Percentiles rank a stretch among this genome's conserved stretches.
phyloP scores from a whole-genome alignment of 2,329 filamentous ascomycete species.

The Dactylonectria estremocensis region DNA sequence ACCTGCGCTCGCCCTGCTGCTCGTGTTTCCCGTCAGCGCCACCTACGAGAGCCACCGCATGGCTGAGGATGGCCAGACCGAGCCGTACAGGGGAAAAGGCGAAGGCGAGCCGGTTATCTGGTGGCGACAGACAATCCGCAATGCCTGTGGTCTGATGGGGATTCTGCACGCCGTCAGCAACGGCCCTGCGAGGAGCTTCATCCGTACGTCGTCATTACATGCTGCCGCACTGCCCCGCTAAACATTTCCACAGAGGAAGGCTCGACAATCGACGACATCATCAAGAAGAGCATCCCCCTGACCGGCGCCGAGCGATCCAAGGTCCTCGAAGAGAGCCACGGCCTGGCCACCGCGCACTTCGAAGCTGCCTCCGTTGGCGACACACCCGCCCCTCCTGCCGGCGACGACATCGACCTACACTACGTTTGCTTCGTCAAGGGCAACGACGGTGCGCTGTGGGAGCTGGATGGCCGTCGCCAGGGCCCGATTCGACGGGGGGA shows the following conservation, averaged over 20 bases:
- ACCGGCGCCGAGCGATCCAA: slow-evolving; percentile 76
- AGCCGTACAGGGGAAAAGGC: slow-evolving; percentile 79
- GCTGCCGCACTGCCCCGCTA: not conserved
- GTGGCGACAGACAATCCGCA: slow-evolving; percentile 96
- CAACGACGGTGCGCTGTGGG: slow-evolving; percentile 74
- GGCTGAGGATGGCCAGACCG: slow-evolving; percentile 77
- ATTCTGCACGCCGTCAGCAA: slow-evolving; percentile 88
- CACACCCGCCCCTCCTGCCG: slow-evolving; percentile 82
- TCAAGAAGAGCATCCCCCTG: slow-evolving; percentile 80
- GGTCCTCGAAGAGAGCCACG: slow-evolving; percentile 82
- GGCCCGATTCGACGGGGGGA: slow-evolving; percentile 70
- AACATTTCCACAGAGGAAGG: slow-evolving; percentile 55
- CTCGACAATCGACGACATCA: slow-evolving; percentile 75
- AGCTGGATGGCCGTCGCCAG: slow-evolving; percentile 72
- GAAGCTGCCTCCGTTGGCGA: slow-evolving; percentile 84
- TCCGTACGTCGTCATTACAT: slow-evolving; percentile 62
- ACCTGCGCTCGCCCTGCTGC: slow-evolving; percentile 88
- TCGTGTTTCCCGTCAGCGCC: slow-evolving; percentile 89
- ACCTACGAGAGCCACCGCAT: slow-evolving; percentile 84
- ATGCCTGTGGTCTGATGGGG: slow-evolving; percentile 93
- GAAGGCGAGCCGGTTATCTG: slow-evolving; percentile 84
- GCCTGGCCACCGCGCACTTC: slow-evolving; percentile 84
- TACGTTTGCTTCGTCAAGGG: slow-evolving; percentile 95
- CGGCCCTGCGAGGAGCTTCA: slow-evolving; percentile 75
- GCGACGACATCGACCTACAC: slow-evolving; percentile 91